Conservation (phyloP, 257 asterid genomes). For the Gynochthodes officinalis region DNA sequence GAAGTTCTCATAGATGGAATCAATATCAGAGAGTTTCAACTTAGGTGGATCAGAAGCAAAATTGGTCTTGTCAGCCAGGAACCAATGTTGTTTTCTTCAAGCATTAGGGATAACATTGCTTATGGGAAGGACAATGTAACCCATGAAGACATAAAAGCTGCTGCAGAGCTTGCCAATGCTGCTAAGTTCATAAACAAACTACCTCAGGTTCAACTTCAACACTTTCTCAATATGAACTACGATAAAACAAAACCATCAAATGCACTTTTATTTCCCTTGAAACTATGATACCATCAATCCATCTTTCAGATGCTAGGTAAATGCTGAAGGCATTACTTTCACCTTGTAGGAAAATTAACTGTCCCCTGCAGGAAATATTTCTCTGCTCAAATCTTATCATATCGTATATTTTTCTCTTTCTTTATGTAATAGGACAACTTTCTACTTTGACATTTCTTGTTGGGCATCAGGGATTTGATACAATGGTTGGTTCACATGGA, state of each 20-base stretch:
- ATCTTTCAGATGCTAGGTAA: too few species aligned
- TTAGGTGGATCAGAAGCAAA: slow-evolving; percentile 56
- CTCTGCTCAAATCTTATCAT: too few species aligned
- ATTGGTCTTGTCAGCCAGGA: slow-evolving; percentile 80
- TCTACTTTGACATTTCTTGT: not conserved
- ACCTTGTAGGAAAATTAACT: too few species aligned
- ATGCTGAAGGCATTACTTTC: too few species aligned
- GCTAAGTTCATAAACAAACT: slow-evolving; percentile 49
- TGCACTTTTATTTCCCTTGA: too few species aligned
- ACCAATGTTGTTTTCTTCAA: slow-evolving; percentile 59
- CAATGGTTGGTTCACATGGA: slow-evolving; percentile 63
- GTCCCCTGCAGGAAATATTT: too few species aligned
- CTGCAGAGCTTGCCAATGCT: slow-evolving; percentile 53
- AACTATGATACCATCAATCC: too few species aligned
- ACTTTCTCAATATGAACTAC: not conserved
- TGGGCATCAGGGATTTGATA: slow-evolving; percentile 41
- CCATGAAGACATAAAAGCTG: slow-evolving; percentile 42
- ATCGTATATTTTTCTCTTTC: too few species aligned
- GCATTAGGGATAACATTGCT: slow-evolving; percentile 54
- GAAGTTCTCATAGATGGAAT: slow-evolving; percentile 58
- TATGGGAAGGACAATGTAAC: slow-evolving; percentile 36
- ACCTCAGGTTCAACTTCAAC: slow-evolving; percentile 31
- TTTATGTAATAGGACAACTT: not conserved
- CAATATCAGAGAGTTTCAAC: slow-evolving; percentile 40
- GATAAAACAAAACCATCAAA: not conserved